Base-by-base conservation (phyloP, 768 basidiomycete species). In the Suillus hirtellus region DNA sequence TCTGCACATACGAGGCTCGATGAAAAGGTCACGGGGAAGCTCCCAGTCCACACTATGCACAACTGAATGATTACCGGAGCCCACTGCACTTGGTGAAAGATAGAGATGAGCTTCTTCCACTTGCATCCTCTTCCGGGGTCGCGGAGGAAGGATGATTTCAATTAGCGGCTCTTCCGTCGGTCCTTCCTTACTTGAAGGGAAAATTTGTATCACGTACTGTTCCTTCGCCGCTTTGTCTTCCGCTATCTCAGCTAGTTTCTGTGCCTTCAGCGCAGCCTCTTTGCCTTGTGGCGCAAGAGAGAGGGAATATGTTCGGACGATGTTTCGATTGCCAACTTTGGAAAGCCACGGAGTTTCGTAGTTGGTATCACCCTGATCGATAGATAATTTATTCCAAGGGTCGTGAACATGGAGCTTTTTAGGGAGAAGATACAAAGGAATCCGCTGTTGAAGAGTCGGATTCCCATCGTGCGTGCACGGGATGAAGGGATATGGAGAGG, bases 11-110 rank as follows among this genome's bases (percentile, higher is more conserved):
- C 67, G 64, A 2, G 75, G 73, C 2, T 69, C 72, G 7, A 73
- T 58, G 5, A 84, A 71, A 7, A 80, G 19, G 19, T 75, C 71
- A 1, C 80, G 78, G 1, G 86, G 86, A 1, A 88, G 67, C 46
- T 84, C 83, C 76, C 81, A 81, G 60, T 84, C 82, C 7, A 79
- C 84, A 46, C 75, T 68, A 66, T 84, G 82, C 0, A 85, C 83
- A 40, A 72, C 53, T 0, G 87, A 88, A 67, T 89, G 87, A 66
- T 84, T 67, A 0, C 88, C 86, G 0, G 49, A 15, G 0, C 86
- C 87, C 8, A 79, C 64, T 40, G 77, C 67, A 0, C 49, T 43
- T 0, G 79, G 77, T 2, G 78, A 78, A 59, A 88, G 64, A 61
- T 85, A 83, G 19, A 87, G 73, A 68, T 87, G 84, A 1, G 80